Conservation (phyloP, 331 rosid genomes). For the Quercus phellos region DNA sequence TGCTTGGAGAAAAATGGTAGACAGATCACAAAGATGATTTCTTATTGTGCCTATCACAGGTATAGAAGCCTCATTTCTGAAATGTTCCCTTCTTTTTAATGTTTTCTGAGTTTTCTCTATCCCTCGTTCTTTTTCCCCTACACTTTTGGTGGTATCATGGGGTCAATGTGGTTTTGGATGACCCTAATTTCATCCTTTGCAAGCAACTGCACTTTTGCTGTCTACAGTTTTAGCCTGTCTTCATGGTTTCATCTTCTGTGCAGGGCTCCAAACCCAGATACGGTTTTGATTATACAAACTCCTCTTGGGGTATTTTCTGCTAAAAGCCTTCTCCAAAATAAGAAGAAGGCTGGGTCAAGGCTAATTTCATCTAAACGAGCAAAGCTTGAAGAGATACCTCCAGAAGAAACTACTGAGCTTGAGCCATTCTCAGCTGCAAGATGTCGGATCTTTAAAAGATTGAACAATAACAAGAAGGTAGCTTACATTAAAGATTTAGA, state of each 20-base stretch:
- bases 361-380: slow-evolving; percentile 69
- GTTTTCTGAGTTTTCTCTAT: slow-evolving; percentile 8
- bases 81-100: slow-evolving; percentile 1
- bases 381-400: slow-evolving; percentile 50
- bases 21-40: slow-evolving; percentile 89
- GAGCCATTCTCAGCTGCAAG: slow-evolving; percentile 89
- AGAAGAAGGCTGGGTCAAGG: slow-evolving; percentile 79
- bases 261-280: slow-evolving; percentile 99
- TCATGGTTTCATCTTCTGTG: slow-evolving; percentile 30
- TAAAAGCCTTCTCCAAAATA: slow-evolving; percentile 82
- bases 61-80: slow-evolving; percentile 31
- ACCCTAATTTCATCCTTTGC: slow-evolving; percentile 14
- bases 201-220: not conserved
- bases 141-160: not conserved
- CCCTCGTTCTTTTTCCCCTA: not conserved
- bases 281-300: slow-evolving; percentile 89
- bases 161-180: not conserved
- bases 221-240: slow-evolving; percentile 10
- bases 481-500: slow-evolving; percentile 5
- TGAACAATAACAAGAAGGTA: slow-evolving; percentile 74
- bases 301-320: slow-evolving; percentile 87
- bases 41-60: slow-evolving; percentile 98
- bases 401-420: slow-evolving; percentile 44
- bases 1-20: slow-evolving; percentile 87
- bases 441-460: slow-evolving; percentile 75